phyloP scores from a whole-genome alignment of 108 stramenopile genomes.

The Chaetoceros tenuissimus region DNA sequence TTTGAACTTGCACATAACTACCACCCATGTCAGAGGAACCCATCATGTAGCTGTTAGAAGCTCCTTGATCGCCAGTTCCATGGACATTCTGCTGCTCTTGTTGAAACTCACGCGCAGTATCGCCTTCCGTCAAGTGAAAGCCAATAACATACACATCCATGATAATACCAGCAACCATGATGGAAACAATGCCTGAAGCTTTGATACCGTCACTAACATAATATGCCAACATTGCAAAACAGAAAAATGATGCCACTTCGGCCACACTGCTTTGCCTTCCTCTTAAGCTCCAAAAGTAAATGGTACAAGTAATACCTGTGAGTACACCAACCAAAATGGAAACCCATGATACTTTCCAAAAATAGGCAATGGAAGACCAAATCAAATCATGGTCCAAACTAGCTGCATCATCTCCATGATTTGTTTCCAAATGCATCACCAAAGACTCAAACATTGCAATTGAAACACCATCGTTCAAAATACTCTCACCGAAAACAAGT shows the following conservation, averaged over 20 bases:
- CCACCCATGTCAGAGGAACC: no score
- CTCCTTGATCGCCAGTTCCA: background rate
- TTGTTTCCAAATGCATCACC: slow-evolving; percentile 24
- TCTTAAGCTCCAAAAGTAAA: slow-evolving; percentile 56
- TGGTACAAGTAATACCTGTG: slow-evolving; percentile 37
- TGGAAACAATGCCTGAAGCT: slow-evolving; percentile 48
- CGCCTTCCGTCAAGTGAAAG: background rate
- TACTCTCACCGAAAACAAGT: slow-evolving; percentile 88
- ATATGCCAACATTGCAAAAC: slow-evolving; percentile 63
- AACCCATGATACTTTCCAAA: slow-evolving; percentile 19
- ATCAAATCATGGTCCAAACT: slow-evolving; percentile 4
- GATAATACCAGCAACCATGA: slow-evolving; percentile 22
- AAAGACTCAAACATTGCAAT: slow-evolving; percentile 52
- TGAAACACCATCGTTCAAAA: slow-evolving; percentile 95
- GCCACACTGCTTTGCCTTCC: slow-evolving; percentile 39
- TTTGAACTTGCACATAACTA: background rate
- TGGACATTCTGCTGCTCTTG: no score
- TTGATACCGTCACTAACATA: slow-evolving; percentile 60
- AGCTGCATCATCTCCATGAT: slow-evolving; percentile 12
- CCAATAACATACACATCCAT: background rate
- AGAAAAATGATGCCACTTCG: slow-evolving; percentile 59
- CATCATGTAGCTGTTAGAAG: no score
- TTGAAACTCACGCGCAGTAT: background rate
- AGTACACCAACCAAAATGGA: slow-evolving; percentile 50
- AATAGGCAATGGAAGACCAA: slow-evolving; percentile 25